phyloP scores from a whole-genome alignment of 2,329 filamentous ascomycete species.

The Paecilomyces niveus region DNA sequence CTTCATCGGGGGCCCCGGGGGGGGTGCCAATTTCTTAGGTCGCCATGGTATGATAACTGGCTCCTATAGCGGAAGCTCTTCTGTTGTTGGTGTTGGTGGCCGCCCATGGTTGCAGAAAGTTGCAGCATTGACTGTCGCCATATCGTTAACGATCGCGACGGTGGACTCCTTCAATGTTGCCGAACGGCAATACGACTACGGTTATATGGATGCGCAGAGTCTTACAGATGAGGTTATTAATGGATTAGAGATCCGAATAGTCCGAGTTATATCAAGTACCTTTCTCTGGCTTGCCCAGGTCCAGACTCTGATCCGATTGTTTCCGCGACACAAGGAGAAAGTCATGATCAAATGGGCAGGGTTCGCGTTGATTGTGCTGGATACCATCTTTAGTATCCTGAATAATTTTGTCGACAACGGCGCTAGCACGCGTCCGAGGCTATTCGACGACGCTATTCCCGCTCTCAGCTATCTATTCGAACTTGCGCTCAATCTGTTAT shows the following conservation, averaged over 20 bases:
- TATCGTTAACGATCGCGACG: slow-evolving; percentile 89
- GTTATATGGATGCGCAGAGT: slow-evolving; percentile 69
- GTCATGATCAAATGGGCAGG: slow-evolving; percentile 98
- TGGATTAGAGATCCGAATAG: slow-evolving; percentile 78
- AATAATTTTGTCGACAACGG: slow-evolving; percentile 68
- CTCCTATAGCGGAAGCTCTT: slow-evolving; percentile 56
- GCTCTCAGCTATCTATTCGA: slow-evolving; percentile 89
- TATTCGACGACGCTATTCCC: slow-evolving; percentile 83
- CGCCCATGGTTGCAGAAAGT: slow-evolving; percentile 87
- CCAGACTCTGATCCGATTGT: slow-evolving; percentile 89
- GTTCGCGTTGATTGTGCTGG: slow-evolving; percentile 84
- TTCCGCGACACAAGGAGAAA: slow-evolving; percentile 94
- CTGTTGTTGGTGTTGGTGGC: slow-evolving; percentile 77
- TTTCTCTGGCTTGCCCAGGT: slow-evolving; percentile 97
- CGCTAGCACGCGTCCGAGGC: slow-evolving; percentile 51
- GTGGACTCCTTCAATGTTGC: slow-evolving; percentile 84
- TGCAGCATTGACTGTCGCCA: slow-evolving; percentile 56
- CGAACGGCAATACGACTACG: slow-evolving; percentile 68
- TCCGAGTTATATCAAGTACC: slow-evolving; percentile 87
- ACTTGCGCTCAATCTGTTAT: slow-evolving; percentile 75
- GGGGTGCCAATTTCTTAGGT: slow-evolving; percentile 66
- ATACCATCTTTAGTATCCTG: slow-evolving; percentile 82
- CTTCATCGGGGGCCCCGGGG: slow-evolving; percentile 65
- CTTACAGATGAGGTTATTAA: slow-evolving; percentile 75
- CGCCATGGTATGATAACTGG: slow-evolving; percentile 79